phyloP scores from a whole-genome alignment of 805 yeast species.

The Spathaspora boniae region DNA sequence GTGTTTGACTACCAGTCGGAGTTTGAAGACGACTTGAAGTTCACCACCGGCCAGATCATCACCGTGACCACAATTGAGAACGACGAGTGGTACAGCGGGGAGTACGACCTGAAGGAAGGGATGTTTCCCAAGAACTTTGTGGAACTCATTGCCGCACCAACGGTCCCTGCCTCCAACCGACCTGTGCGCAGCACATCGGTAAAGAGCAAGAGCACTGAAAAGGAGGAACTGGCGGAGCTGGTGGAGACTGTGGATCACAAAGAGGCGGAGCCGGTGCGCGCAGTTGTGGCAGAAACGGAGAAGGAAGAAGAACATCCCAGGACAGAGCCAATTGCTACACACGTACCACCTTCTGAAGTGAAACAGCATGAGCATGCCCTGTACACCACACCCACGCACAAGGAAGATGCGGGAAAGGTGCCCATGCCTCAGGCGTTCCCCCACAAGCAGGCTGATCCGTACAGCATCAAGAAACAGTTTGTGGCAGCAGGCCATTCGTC shows the following conservation, averaged over 20 bases:
- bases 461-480: constrained; percentile 51
- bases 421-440: constrained; percentile 19
- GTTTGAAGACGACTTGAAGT: constrained; percentile 80
- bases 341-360: neutral
- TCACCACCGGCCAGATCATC: constrained; percentile 63
- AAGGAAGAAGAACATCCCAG: neutral
- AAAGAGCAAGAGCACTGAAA: too few relatives aligned
- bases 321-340: neutral
- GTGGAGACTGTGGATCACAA: too few relatives aligned
- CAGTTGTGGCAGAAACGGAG: neutral
- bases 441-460: constrained; percentile 41
- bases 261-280: neutral
- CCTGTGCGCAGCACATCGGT: too few relatives aligned
- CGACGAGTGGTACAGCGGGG: constrained; percentile 88
- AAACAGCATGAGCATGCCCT: neutral
- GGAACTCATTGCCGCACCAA: constrained; percentile 23
- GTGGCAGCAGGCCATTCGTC: constrained; percentile 56
- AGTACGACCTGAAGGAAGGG: constrained; percentile 62
- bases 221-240: too few relatives aligned
- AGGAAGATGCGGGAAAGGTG: constrained; percentile 7
- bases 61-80: constrained; percentile 80
- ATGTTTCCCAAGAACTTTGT: constrained; percentile 90
- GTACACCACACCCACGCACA: neutral
- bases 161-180: constrained; percentile 10
- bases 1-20: constrained; percentile 57